Evolutionary conservation across 768 basidiomycete species (phyloP).

Genomic region (Tylopilus balloui): DNA sequence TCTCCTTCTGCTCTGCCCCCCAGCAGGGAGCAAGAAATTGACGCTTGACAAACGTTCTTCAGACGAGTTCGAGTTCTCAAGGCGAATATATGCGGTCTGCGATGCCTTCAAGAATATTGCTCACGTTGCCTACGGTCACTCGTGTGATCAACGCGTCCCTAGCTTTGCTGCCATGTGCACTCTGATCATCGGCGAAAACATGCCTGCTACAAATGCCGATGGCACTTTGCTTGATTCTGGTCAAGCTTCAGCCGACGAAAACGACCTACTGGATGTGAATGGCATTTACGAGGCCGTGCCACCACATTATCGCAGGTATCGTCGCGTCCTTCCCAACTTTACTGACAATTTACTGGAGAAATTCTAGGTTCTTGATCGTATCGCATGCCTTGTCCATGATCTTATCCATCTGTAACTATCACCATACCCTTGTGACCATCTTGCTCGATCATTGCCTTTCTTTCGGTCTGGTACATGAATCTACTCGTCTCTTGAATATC

Average conservation of each 20-base stretch:
- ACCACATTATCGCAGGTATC: slow-evolving; percentile 46
- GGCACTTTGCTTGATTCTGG: slow-evolving; percentile 14
- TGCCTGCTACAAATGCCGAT: slow-evolving; percentile 29
- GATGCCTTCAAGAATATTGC: slow-evolving; percentile 52
- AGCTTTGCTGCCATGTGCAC: slow-evolving; percentile 47
- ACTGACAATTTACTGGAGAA: slow-evolving; percentile 2
- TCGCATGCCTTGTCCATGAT: slow-evolving; percentile 51
- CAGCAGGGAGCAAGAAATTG: slow-evolving; percentile 33
- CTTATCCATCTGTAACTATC: slow-evolving; percentile 40
- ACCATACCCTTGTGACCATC: slow-evolving; percentile 45
- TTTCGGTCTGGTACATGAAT: slow-evolving; percentile 41
- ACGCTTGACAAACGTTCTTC: slow-evolving; percentile 32
- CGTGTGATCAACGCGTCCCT: slow-evolving; percentile 23
- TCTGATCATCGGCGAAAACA: slow-evolving; percentile 42
- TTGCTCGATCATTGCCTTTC: slow-evolving; percentile 50
- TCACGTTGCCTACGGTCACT: slow-evolving; percentile 31
- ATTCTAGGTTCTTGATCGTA: slow-evolving; percentile 42
- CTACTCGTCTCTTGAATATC: slow-evolving; percentile 38
- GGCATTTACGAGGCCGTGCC: slow-evolving; percentile 52
- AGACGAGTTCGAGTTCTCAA: slow-evolving; percentile 41
- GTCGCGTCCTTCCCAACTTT: slow-evolving; percentile 7
- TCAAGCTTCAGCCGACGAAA: slow-evolving; percentile 23
- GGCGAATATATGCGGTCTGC: slow-evolving; percentile 48
- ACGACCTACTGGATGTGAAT: slow-evolving; percentile 28
- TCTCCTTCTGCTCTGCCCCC: slow-evolving; percentile 37